These are phyloP conservation scores for Colletotrichum kahawae DNA, from an alignment of 2,329 filamentous ascomycete species.

Conservation along the genomic window DNA sequence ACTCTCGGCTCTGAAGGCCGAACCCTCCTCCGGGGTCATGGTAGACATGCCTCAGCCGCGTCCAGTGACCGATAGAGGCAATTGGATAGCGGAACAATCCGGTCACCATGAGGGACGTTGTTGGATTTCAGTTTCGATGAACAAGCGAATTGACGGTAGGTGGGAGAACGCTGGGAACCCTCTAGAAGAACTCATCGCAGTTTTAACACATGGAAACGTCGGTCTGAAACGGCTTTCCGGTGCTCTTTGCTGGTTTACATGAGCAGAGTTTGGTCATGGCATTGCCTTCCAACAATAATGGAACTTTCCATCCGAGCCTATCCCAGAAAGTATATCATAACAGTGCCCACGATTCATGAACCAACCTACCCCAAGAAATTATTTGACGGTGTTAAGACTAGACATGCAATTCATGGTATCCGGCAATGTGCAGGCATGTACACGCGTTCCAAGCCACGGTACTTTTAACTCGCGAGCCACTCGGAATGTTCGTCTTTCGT, in stretches of 20 bases:
- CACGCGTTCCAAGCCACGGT: not conserved
- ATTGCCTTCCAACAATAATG: not conserved
- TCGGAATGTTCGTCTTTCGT: not conserved
- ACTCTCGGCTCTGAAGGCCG: constrained; percentile 8
- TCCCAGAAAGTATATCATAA: not conserved
- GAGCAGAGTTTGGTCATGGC: not conserved
- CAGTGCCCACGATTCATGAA: not conserved
- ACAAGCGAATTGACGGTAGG: not conserved
- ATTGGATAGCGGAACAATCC: not conserved
- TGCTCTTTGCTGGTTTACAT: not conserved
- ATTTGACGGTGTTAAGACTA: not conserved
- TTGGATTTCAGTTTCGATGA: not conserved
- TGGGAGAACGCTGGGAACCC: not conserved
- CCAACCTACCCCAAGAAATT: not conserved
- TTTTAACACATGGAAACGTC: not conserved
- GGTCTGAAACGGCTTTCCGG: not conserved
- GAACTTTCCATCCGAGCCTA: not conserved
- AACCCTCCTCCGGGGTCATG: not conserved
- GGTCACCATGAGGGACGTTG: not conserved
- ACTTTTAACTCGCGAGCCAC: not conserved
- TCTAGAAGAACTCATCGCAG: not conserved
- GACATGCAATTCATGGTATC: not conserved
- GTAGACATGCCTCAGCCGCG: constrained; percentile 1
- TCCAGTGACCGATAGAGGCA: not conserved
- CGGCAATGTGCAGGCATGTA: not conserved